Evolutionary conservation across 2,329 filamentous ascomycete genomes (phyloP).

Genomic region (Botrytis pseudocinerea): DNA sequence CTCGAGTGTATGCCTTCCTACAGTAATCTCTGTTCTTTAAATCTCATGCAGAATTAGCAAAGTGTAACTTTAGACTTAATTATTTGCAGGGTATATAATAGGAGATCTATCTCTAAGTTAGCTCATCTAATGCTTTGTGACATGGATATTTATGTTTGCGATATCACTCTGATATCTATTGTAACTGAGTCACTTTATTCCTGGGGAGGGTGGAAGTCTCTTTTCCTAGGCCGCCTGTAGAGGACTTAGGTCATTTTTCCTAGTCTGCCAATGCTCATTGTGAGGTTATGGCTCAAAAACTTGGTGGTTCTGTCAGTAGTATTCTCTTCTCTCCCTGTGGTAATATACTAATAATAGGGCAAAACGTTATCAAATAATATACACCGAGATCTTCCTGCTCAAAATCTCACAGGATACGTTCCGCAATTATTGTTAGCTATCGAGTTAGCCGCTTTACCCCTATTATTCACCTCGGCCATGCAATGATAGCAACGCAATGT

Average conservation of each 20-base stretch:
- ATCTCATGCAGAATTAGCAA: background rate
- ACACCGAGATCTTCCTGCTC: background rate
- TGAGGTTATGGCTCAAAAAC: background rate
- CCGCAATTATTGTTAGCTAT: background rate
- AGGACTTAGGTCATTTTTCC: background rate
- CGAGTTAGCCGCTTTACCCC: background rate
- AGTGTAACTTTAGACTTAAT: background rate
- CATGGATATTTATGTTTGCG: background rate
- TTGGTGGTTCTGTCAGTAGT: background rate
- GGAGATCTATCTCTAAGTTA: background rate
- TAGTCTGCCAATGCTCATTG: background rate
- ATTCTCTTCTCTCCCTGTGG: background rate
- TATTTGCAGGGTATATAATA: background rate
- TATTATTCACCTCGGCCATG: background rate
- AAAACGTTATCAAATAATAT: background rate
- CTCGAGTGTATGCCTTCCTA: too few relatives aligned
- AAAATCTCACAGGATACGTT: background rate
- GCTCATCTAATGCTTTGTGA: background rate
- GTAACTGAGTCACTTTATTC: background rate
- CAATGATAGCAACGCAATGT: background rate
- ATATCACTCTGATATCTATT: background rate
- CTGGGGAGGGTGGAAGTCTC: fast-evolving
- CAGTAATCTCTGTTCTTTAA: too few relatives aligned
- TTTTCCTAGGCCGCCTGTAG: background rate
- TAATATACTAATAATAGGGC: background rate